A percentile compares a stretch with the other conserved stretches of the same genome.
These are phyloP conservation scores for Rhododendron henanense DNA, from an alignment of 148 eudicot genomes.

Conservation along the genomic window DNA sequence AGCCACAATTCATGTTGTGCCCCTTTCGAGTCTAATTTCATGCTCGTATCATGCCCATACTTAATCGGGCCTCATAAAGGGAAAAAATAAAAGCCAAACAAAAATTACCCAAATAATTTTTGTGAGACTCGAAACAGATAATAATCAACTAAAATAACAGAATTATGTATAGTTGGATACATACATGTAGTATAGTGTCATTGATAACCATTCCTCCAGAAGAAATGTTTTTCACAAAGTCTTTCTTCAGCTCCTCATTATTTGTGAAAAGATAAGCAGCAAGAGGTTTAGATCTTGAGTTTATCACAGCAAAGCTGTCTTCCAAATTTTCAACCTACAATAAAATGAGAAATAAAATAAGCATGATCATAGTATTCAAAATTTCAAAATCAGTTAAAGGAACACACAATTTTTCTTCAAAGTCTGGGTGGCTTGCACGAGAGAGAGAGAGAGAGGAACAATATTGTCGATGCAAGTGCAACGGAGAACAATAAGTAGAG, in stretches of 20 bases:
- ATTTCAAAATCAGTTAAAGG: background rate
- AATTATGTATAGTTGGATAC: background rate
- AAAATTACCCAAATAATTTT: background rate
- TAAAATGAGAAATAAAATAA: background rate
- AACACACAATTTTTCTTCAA: background rate
- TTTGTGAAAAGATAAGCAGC: constrained; percentile 73
- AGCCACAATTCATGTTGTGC: background rate
- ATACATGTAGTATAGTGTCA: constrained; percentile 63
- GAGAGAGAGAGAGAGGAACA: background rate
- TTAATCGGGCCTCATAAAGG: background rate
- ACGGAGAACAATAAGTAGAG: background rate
- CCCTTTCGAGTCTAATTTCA: background rate
- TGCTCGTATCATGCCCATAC: background rate
- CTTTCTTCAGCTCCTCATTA: constrained; percentile 43
- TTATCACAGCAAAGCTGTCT: constrained; percentile 52
- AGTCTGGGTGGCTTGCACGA: background rate
- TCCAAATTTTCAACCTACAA: constrained; percentile 53
- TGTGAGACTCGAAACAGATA: background rate
- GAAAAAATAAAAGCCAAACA: background rate
- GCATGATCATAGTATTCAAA: background rate
- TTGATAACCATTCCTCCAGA: constrained; percentile 68
- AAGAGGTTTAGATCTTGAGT: constrained; percentile 63
- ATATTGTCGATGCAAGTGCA: constrained; percentile 1
- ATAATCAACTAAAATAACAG: background rate
- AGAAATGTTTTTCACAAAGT: constrained; percentile 40